Conservation (phyloP, 1,284 basidiomycete genomes). For the Ceratobasidium sp. region DNA sequence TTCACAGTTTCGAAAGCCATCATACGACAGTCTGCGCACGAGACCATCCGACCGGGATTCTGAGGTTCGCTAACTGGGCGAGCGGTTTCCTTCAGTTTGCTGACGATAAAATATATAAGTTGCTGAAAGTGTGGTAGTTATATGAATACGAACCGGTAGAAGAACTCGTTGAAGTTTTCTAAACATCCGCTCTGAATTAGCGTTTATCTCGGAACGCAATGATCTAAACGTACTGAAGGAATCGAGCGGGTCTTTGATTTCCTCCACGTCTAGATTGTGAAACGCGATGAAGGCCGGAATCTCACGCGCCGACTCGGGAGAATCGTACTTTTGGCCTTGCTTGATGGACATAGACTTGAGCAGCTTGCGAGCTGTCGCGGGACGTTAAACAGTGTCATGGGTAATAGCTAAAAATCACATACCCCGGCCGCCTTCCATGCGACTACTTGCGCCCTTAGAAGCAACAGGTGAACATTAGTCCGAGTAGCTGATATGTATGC, state of each 20-base stretch:
- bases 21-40: constrained; percentile 92
- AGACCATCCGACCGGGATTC: constrained; percentile 84
- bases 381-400: constrained; percentile 5
- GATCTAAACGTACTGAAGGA: constrained; percentile 77
- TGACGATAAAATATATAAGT: constrained; percentile 68
- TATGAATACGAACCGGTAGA: constrained; percentile 53
- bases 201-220: not conserved
- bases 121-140: constrained; percentile 34
- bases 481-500: too few species aligned
- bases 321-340: constrained; percentile 94
- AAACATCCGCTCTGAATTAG: not conserved
- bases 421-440: constrained; percentile 93
- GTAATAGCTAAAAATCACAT: constrained; percentile 52
- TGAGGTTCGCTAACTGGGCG: constrained; percentile 82
- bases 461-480: too few species aligned
- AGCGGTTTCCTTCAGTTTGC: constrained; percentile 87
- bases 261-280: constrained; percentile 86
- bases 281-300: constrained; percentile 93
- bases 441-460: constrained; percentile 79
- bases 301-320: constrained; percentile 84
- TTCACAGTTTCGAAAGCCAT: constrained; percentile 91
- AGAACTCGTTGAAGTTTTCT: constrained; percentile 91
- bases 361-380: constrained; percentile 74
- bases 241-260: constrained; percentile 85
- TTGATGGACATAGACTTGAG: constrained; percentile 94